Base-by-base conservation (phyloP, 2,329 filamentous ascomycete species). In the Aureobasidium mangrovei region DNA sequence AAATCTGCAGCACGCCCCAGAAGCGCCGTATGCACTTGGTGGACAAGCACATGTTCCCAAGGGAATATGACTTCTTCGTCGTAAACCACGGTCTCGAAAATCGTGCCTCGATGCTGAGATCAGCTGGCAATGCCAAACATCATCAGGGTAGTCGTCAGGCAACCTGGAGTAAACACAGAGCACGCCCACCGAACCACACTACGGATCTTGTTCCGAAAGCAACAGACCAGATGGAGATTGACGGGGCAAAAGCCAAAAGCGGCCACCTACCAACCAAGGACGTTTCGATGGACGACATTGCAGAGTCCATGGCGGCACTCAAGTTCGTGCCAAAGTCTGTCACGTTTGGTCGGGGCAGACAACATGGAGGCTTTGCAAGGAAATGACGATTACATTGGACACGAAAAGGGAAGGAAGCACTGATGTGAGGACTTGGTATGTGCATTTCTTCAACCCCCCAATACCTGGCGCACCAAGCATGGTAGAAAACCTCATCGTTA, bases 31-130 rank as follows among this genome's bases (percentile, higher is more conserved):
- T 88, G 67, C 91, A 98, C 74, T 77, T 95, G 60, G 88, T 95
- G 61, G 91, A 95, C 74, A 96, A 95, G 72, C 93, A 98, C 70
- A 79, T 85, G 72, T 98, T 93, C 65, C 91, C 91, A 1, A 63
- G 76, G 71, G 86, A 88, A 63, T 95, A 90, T 71, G 91, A 94
- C 69, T 95, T 94, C 63, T 82, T 83, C 47, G 81, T 97, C 51
- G 85, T 94, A 2, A 88, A 90, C 60, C 83, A 88, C 58, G 93
- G 93, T n/a, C 87, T 96, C 57, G 91, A 96, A 64, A 85, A 85
- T 45, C 81, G 88, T 49, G 83, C 77, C 41, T 95, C 89, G 18
- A 82, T 98, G 70, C 74, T 97, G 9, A 75, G 81, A 46, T 78
- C 84, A n/a, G 72, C 40, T 1, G 8, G 32, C 12, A 46, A 41